A percentile compares a stretch with the other conserved stretches of the same genome.
Conservation (phyloP, 768 basidiomycete species). For the Mycena galericulata region DNA sequence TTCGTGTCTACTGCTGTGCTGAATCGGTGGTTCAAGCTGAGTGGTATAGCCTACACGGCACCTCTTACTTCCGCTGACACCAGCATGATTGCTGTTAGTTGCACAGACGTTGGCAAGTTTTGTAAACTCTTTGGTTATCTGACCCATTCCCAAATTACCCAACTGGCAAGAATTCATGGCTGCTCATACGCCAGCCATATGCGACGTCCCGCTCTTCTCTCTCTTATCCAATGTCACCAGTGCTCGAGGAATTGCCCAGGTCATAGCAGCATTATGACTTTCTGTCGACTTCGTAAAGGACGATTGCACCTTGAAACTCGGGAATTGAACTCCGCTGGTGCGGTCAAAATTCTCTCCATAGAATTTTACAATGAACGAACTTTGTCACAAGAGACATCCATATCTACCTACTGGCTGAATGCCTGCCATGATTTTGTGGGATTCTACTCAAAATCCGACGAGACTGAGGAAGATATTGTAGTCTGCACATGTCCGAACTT, state of each 20-base stretch:
- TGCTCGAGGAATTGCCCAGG: neutral
- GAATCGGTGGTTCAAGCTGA: too few relatives aligned
- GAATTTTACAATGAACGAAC: neutral
- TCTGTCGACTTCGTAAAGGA: neutral
- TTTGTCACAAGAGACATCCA: neutral
- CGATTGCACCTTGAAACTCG: neutral
- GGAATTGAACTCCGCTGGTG: neutral
- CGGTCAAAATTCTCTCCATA: neutral
- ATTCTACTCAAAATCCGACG: neutral
- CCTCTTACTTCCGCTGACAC: too few relatives aligned
- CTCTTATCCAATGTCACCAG: neutral
- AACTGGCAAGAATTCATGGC: neutral
- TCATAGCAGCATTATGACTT: neutral
- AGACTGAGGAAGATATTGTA: neutral
- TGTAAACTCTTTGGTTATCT: neutral
- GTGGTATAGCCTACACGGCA: too few relatives aligned
- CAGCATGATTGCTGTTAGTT: too few relatives aligned
- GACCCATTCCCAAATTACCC: neutral
- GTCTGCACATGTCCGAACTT: neutral
- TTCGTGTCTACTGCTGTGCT: too few relatives aligned
- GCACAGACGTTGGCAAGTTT: neutral
- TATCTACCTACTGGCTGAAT: neutral
- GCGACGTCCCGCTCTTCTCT: neutral
- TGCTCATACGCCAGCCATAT: neutral
- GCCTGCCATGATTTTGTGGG: neutral